Evolutionary conservation across 805 yeast genomes (phyloP).

Genomic region (Nematodospora valgi): DNA sequence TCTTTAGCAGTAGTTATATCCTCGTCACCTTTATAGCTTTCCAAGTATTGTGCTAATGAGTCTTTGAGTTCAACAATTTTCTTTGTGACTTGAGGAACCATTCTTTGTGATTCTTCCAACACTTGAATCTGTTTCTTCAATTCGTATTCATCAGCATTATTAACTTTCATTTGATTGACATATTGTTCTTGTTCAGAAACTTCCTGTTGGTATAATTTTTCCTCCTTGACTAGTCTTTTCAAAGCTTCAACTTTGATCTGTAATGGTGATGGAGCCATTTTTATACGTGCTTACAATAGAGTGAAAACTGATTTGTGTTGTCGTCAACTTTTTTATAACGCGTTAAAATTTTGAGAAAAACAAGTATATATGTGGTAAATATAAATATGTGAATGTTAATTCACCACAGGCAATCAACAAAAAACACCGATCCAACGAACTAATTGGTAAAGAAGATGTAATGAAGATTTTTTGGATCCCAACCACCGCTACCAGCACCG

Average conservation of each 20-base stretch:
- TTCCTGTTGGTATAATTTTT: conserved; percentile 57
- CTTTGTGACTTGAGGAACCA: conserved; percentile 27
- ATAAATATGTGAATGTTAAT: too few species aligned
- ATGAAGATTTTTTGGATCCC: conserved; percentile 16
- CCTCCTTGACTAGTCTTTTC: conserved; percentile 66
- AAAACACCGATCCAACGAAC: too few species aligned
- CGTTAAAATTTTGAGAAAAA: too few species aligned
- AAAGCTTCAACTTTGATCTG: conserved; percentile 73
- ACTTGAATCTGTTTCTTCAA: conserved; percentile 46
- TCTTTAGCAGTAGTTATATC: conserved; percentile 20
- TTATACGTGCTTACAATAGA: conserved; percentile 5
- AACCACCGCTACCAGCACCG: conserved; percentile 19
- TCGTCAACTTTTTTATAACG: too few species aligned
- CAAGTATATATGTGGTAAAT: too few species aligned
- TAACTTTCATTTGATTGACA: conserved; percentile 45
- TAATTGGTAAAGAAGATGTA: conserved; percentile 8
- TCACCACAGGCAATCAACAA: too few species aligned
- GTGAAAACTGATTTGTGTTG: too few species aligned
- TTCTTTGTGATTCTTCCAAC: conserved; percentile 35
- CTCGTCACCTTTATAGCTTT: conserved; percentile 26
- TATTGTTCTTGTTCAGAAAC: conserved; percentile 48
- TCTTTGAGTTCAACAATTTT: conserved; percentile 18
- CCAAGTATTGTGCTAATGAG: conserved; percentile 10
- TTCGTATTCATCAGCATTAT: conserved; percentile 60
- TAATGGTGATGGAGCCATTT: conserved; percentile 67